These are phyloP conservation scores for Saccharum officinarum DNA, from an alignment of 176 grass and related monocot species.

Conservation along the genomic window DNA sequence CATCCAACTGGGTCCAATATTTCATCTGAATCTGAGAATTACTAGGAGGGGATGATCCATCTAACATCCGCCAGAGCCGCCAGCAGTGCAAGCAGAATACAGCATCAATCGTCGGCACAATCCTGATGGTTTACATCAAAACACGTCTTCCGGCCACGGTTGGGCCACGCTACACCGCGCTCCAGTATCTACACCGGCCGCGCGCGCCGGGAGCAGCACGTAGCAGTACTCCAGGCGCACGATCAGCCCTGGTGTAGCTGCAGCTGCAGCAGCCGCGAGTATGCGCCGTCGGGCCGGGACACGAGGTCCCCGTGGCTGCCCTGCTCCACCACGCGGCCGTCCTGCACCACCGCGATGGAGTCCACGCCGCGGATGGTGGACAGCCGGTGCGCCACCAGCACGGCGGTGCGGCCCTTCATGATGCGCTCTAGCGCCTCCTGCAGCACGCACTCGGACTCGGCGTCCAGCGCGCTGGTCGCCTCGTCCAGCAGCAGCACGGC, in stretches of 20 bases:
- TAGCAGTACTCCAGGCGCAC: neutral
- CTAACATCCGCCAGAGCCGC: neutral
- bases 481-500: slow-evolving; percentile 79
- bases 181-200: slow-evolving; percentile 51
- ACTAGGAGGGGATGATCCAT: neutral
- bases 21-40: neutral
- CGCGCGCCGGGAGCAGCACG: neutral
- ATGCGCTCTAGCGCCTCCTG: slow-evolving; percentile 90
- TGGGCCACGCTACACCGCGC: neutral
- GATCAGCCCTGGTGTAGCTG: slow-evolving; percentile 66
- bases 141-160: slow-evolving; percentile 6
- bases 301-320: slow-evolving; percentile 77
- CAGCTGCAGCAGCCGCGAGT: slow-evolving; percentile 71
- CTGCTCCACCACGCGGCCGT: slow-evolving; percentile 69
- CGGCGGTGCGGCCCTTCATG: slow-evolving; percentile 81
- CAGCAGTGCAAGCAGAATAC: slow-evolving; percentile 1
- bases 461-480: slow-evolving; percentile 81
- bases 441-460: slow-evolving; percentile 79
- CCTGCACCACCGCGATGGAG: slow-evolving; percentile 68
- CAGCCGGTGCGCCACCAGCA: slow-evolving; percentile 79
- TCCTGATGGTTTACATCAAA: slow-evolving; percentile 29
- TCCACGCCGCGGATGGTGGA: slow-evolving; percentile 71
- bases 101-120: neutral
- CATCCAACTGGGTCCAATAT: neutral
- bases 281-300: slow-evolving; percentile 58